A percentile compares a stretch with the other conserved stretches of the same genome.
Conservation (phyloP, 257 asterid species). For the Scutellaria baicalensis region DNA sequence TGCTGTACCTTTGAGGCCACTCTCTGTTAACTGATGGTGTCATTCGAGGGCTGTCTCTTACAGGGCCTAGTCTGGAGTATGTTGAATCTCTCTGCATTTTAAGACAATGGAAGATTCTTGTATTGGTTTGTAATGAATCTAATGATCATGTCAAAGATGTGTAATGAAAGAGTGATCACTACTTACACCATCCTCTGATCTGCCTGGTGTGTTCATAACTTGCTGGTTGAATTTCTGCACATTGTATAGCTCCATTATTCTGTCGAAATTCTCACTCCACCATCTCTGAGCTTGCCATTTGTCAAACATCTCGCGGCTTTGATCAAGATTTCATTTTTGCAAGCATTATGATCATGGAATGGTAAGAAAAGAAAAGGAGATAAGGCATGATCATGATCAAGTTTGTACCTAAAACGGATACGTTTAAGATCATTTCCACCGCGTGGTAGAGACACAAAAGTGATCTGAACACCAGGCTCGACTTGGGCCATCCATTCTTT, state of each 20-base stretch:
- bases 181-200: slow-evolving; percentile 88
- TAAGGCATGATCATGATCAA: background rate
- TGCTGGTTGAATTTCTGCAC: slow-evolving; percentile 77
- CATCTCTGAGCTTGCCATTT: slow-evolving; percentile 80
- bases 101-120: background rate
- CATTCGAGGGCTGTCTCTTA: slow-evolving; percentile 71
- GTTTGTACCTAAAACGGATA: slow-evolving; percentile 69
- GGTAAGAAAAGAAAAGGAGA: background rate
- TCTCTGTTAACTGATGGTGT: slow-evolving; percentile 48
- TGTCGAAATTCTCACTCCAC: slow-evolving; percentile 83
- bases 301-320: slow-evolving; percentile 80
- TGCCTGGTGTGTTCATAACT: slow-evolving; percentile 59
- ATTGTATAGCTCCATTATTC: slow-evolving; percentile 77
- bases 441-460: slow-evolving; percentile 69
- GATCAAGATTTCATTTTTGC: background rate
- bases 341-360: no score
- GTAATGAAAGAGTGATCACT: background rate
- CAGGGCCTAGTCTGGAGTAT: slow-evolving; percentile 67
- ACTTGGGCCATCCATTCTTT: slow-evolving; percentile 90
- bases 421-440: slow-evolving; percentile 89
- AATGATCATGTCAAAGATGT: background rate
- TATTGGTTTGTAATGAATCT: background rate
- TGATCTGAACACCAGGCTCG: slow-evolving; percentile 89
- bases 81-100: slow-evolving; percentile 77
- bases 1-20: slow-evolving; percentile 13